phyloP scores from a whole-genome alignment of 495 filamentous ascomycete genomes.

The Penicillium coffeae region DNA sequence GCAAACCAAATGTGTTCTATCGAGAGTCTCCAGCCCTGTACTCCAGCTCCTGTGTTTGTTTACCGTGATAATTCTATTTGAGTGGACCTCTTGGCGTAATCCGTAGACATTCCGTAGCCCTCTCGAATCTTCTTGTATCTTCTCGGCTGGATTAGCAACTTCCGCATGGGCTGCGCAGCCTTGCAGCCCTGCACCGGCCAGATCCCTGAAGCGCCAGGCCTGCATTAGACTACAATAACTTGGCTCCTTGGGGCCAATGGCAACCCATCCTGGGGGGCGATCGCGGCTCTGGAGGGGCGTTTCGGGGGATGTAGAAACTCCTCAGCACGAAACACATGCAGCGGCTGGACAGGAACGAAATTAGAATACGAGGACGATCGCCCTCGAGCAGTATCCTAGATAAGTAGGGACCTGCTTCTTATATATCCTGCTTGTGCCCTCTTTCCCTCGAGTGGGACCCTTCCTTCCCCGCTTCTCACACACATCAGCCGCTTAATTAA shows the following conservation, averaged over 20 bases:
- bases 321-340: background rate
- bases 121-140: background rate
- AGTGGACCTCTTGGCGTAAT: background rate
- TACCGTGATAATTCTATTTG: constrained; percentile 1
- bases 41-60: background rate
- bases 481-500: too few species aligned
- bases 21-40: constrained; percentile 1
- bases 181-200: background rate
- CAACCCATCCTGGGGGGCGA: background rate
- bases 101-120: background rate
- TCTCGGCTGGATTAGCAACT: background rate
- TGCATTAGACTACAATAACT: background rate
- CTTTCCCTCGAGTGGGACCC: background rate
- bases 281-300: background rate
- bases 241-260: background rate
- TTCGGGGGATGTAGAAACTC: background rate
- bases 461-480: background rate
- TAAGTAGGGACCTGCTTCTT: too few species aligned
- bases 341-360: background rate
- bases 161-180: background rate
- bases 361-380: background rate
- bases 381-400: too few species aligned
- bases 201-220: background rate
- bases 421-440: too few species aligned
- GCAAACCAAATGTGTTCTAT: constrained; percentile 7